These are phyloP conservation scores for Phytophthora cryptogea DNA, from an alignment of 352 stramenopile genomes.

Conservation along the genomic window DNA sequence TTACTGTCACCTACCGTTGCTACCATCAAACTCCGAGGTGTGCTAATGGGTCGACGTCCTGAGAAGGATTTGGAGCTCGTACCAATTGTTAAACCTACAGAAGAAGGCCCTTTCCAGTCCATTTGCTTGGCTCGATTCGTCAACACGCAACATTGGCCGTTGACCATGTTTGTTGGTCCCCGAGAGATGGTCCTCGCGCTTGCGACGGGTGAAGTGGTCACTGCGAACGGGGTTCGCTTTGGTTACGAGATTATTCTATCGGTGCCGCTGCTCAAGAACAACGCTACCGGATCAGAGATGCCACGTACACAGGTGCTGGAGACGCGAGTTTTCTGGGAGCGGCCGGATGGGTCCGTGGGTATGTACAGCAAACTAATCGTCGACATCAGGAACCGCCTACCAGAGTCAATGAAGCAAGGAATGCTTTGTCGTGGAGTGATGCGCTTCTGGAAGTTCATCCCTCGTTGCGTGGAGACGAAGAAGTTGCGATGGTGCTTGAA, in stretches of 20 bases:
- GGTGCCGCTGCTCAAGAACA: constrained; percentile 13
- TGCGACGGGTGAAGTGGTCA: constrained; percentile 27
- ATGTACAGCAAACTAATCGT: constrained; percentile 36
- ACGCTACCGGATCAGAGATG: background rate
- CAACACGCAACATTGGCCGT: constrained; percentile 29
- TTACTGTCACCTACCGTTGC: constrained; percentile 19
- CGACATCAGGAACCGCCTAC: constrained; percentile 19
- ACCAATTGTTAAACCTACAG: constrained; percentile 18
- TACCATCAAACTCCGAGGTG: constrained; percentile 17
- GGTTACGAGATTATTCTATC: constrained; percentile 35
- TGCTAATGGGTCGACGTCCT: constrained; percentile 20
- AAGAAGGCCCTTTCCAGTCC: constrained; percentile 22
- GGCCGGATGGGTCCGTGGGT: constrained; percentile 24
- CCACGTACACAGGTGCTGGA: constrained; percentile 25
- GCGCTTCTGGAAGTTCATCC: constrained; percentile 40
- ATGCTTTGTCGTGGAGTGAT: constrained; percentile 30
- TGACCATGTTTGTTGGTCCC: constrained; percentile 27
- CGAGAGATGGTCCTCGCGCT: constrained; percentile 25
- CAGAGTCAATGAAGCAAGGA: constrained; percentile 24
- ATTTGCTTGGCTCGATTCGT: constrained; percentile 24
- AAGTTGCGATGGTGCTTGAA: constrained; percentile 35
- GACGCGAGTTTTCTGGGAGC: constrained; percentile 37
- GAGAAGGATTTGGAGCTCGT: constrained; percentile 18
- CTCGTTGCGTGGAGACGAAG: constrained; percentile 32
- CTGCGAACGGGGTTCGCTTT: constrained; percentile 22